Conservation (phyloP, 1,284 basidiomycete species). For the Volvariella surrecta region DNA sequence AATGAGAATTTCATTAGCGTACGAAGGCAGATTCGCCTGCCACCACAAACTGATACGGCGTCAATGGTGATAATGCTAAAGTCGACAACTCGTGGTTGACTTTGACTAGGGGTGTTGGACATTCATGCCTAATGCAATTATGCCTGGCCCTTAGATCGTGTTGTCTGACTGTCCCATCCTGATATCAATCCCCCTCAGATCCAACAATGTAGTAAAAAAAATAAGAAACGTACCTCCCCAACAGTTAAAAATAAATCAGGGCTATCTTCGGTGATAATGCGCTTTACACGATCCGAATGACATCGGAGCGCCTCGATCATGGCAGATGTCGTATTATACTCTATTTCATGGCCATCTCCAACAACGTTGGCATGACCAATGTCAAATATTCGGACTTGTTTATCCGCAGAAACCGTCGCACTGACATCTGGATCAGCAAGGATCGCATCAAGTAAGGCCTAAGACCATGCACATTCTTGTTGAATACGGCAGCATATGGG, state of each 20-base stretch:
- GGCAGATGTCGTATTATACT: conserved; percentile 35
- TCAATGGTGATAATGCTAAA: conserved; percentile 58
- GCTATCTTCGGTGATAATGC: conserved; percentile 77
- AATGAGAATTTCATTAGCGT: conserved; percentile 17
- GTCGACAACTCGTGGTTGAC: conserved; percentile 54
- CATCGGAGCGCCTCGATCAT: conserved; percentile 55
- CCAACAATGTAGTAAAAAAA: conserved; percentile 3
- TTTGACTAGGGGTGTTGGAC: conserved; percentile 62
- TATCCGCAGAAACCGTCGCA: conserved; percentile 74
- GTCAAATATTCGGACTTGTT: conserved; percentile 78
- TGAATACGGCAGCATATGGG: conserved; percentile 74
- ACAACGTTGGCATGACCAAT: conserved; percentile 17
- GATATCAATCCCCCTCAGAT: too few species aligned
- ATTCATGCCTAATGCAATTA: conserved; percentile 41
- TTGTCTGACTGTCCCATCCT: conserved; percentile 59
- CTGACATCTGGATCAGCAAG: conserved; percentile 23
- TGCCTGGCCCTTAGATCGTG: conserved; percentile 78
- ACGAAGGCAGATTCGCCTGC: conserved; percentile 67
- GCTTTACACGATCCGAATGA: conserved; percentile 65
- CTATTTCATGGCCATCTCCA: conserved; percentile 18
- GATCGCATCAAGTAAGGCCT: conserved; percentile 2
- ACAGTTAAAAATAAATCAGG: conserved; percentile 83
- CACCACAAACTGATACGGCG: conserved; percentile 69
- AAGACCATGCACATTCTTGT: conserved; percentile 46
- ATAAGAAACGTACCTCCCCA: conserved; percentile 50